Conservation (phyloP, 257 asterid species). For the Nicotiana sylvestris region DNA sequence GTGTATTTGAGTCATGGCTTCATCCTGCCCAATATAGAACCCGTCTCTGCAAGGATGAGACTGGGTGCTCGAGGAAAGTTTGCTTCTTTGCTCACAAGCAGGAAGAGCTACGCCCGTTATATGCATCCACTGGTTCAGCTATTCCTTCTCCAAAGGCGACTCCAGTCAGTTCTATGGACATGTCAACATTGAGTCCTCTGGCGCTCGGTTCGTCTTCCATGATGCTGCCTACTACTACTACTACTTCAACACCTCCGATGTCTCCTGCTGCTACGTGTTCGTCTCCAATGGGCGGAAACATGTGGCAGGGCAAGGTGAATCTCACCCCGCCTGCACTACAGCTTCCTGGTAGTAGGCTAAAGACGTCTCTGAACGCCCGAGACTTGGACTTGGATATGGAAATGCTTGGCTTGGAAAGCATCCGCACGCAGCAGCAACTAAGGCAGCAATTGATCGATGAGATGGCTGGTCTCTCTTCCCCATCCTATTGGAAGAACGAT, state of each 20-base stretch:
- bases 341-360: conserved; percentile 75
- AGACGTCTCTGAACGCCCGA: conserved; percentile 51
- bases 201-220: conserved; percentile 44
- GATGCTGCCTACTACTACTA: conserved; percentile 18
- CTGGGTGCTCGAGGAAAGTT: conserved; percentile 72
- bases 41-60: conserved; percentile 85
- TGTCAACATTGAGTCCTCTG: conserved; percentile 47
- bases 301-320: conserved; percentile 63
- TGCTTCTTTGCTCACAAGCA: conserved; percentile 85
- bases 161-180: conserved; percentile 38
- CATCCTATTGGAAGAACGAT: conserved; percentile 37
- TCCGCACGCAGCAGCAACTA: conserved; percentile 50
- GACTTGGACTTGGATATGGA: conserved; percentile 50
- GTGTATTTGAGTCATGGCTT: conserved; percentile 93
- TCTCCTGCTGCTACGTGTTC: conserved; percentile 58
- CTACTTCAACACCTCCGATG: conserved; percentile 49
- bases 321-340: conserved; percentile 64
- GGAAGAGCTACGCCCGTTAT: conserved; percentile 74
- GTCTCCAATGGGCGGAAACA: conserved; percentile 51
- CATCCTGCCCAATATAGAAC: conserved; percentile 94
- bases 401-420: conserved; percentile 52
- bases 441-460: conserved; percentile 54
- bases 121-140: conserved; percentile 80
- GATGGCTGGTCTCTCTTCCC: conserved; percentile 66
- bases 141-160: conserved; percentile 68